A percentile compares a stretch with the other conserved stretches of the same genome.
phyloP scores from a whole-genome alignment of 371 early-diverging fungal genomes.

The Coemansia sp. region DNA sequence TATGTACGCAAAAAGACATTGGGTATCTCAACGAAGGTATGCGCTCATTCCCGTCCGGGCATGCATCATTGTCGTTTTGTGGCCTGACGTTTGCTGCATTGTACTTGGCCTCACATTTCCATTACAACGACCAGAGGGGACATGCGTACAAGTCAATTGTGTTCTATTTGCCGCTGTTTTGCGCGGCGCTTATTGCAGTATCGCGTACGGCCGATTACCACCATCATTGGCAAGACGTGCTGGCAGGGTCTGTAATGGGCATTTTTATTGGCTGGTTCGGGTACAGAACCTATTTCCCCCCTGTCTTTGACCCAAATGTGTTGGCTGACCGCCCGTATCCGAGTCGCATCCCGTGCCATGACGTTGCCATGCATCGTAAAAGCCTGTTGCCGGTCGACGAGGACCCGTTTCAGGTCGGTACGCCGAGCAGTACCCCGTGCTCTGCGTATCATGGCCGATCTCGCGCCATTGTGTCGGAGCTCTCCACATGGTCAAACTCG shows the following conservation, averaged over 20 bases:
- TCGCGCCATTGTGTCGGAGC: background rate
- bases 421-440: background rate
- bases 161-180: constrained; percentile 60
- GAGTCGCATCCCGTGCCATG: constrained; percentile 25
- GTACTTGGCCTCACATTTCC: constrained; percentile 59
- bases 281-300: constrained; percentile 68
- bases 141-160: constrained; percentile 65
- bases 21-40: constrained; percentile 71
- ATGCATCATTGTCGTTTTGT: constrained; percentile 77
- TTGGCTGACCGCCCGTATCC: constrained; percentile 43
- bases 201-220: constrained; percentile 78
- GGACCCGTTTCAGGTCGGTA: constrained; percentile 29
- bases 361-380: background rate
- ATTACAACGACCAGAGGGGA: constrained; percentile 59
- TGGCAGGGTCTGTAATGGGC: constrained; percentile 63
- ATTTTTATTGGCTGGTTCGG: constrained; percentile 58
- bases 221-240: constrained; percentile 82
- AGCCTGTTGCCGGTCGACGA: constrained; percentile 36
- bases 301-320: constrained; percentile 25
- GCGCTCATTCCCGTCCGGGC: constrained; percentile 89
- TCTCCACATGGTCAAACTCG: background rate
- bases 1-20: constrained; percentile 41
- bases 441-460: background rate
- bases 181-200: constrained; percentile 67
- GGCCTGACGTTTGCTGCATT: constrained; percentile 67